Base-by-base conservation (phyloP, 2,329 filamentous ascomycete species). In the Metarhizium anisopliae region DNA sequence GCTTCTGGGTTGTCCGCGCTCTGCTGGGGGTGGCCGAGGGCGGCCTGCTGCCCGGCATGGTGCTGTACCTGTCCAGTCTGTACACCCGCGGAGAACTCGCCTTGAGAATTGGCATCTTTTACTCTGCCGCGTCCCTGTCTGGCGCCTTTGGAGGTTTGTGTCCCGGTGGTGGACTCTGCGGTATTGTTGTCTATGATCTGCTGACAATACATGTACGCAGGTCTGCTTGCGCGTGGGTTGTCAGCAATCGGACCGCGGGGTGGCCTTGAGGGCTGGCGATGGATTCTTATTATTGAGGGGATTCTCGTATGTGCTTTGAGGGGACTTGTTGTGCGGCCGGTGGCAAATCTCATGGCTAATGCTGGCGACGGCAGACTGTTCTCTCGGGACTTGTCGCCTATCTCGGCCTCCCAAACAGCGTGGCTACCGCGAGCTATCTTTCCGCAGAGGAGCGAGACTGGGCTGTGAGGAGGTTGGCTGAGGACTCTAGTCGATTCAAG, bases 31-130 rank as follows among this genome's bases (percentile, higher is more conserved):
- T 79, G 6, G 77, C 89, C 42, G 86, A 89, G 69, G 85, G 83
- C 0, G 86, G 86, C 0, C 71, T 89, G 0, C 88, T 89, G 59
- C 86, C 86, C 0, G 86, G 86, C 0, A 70, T 87, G 60, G 83
- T 81, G 3, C 71, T 86, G n/a, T 89, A 89, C 61, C 75, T 91
- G 20, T 90, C 87, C 0, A 79, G 90, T 60, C 90, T 89, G 74
- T 91, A 91, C 71, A 87, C 83, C 50, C 87, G 86, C 64, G 77
- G 78, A 25, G 87, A 91, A 68, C 77, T 90, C 2, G 87, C 86
- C 4, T 70, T 90, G 49, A 82, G 88, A 2, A 84, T 90, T 3
- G 85, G 85, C 1, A 89, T 89, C 61, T 76, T 91, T 0, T 90
- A 90, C 64, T 83, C 86, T 51, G 82, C 78, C 47, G 81, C 87